Conservation (phyloP, 2,329 filamentous ascomycete genomes). For the Myrmaecium sp. region DNA sequence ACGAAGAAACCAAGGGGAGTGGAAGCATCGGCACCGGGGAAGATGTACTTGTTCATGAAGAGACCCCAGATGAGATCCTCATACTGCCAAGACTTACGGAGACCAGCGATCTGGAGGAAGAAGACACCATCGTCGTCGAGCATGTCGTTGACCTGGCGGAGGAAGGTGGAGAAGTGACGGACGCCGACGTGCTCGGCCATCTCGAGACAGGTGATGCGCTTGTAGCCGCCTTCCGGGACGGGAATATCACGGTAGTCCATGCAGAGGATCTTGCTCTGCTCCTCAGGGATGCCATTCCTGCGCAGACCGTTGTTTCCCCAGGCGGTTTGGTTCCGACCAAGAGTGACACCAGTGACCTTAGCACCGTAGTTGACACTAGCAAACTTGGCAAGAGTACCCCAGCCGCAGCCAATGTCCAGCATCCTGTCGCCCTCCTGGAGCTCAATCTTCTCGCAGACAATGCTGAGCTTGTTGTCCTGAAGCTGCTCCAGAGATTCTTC, state of each 20-base stretch:
- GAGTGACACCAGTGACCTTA: constrained; percentile 73
- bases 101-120: constrained; percentile 88
- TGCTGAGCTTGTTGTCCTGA: constrained; percentile 90
- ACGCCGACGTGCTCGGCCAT: constrained; percentile 99
- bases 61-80: constrained; percentile 96
- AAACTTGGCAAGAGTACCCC: constrained; percentile 90
- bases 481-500: constrained; percentile 90
- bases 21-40: constrained; percentile 90
- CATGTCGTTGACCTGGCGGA: constrained; percentile 83
- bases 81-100: constrained; percentile 92
- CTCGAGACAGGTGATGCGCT: constrained; percentile 94
- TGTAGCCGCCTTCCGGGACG: constrained; percentile 58
- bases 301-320: constrained; percentile 89
- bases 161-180: constrained; percentile 65
- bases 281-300: constrained; percentile 63
- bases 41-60: constrained; percentile 99
- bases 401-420: constrained; percentile 93
- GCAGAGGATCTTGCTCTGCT: constrained; percentile 84
- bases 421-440: constrained; percentile 65
- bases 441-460: constrained; percentile 91
- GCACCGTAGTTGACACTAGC: constrained; percentile 86
- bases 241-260: constrained; percentile 95
- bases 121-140: constrained; percentile 91
- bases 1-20: constrained; percentile 82
- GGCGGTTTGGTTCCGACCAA: constrained; percentile 88